These are phyloP conservation scores for Pleurotus pulmonarius DNA, from an alignment of 768 basidiomycete species.

Conservation along the genomic window DNA sequence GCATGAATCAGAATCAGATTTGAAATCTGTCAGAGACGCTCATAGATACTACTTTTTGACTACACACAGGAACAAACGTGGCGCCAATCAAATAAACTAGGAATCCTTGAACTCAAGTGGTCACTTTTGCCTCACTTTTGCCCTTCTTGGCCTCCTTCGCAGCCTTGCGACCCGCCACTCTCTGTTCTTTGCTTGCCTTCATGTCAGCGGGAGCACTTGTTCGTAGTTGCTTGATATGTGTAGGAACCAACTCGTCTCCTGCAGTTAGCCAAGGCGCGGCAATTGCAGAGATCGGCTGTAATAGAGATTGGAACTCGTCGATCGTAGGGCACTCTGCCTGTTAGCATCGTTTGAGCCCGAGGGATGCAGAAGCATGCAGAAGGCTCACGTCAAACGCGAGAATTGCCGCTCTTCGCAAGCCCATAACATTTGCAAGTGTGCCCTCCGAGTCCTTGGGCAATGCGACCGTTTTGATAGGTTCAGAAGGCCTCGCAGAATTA, in stretches of 20 bases:
- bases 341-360: constrained; percentile 12
- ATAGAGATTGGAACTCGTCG: constrained; percentile 27
- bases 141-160: constrained; percentile 35
- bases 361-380: constrained; percentile 7
- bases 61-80: too few species aligned
- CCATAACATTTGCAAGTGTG: constrained; percentile 55
- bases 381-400: constrained; percentile 63
- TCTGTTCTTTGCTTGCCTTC: constrained; percentile 59
- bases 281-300: constrained; percentile 51
- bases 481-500: constrained; percentile 41
- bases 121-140: constrained; percentile 10
- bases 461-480: constrained; percentile 52
- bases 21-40: not conserved
- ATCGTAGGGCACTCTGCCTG: constrained; percentile 41
- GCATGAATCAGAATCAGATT: constrained; percentile 37
- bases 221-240: constrained; percentile 77
- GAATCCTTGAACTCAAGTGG: not conserved
- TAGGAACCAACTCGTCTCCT: constrained; percentile 47
- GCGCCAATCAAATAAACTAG: too few species aligned
- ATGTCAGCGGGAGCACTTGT: constrained; percentile 81
- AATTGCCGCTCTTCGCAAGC: constrained; percentile 62
- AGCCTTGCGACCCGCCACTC: constrained; percentile 44
- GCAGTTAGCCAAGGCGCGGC: constrained; percentile 62
- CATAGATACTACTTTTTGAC: not conserved
- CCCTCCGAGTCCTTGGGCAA: constrained; percentile 67